Conservation (phyloP, 31 red algal genomes). For the Odonthalia washingtoniensis region DNA sequence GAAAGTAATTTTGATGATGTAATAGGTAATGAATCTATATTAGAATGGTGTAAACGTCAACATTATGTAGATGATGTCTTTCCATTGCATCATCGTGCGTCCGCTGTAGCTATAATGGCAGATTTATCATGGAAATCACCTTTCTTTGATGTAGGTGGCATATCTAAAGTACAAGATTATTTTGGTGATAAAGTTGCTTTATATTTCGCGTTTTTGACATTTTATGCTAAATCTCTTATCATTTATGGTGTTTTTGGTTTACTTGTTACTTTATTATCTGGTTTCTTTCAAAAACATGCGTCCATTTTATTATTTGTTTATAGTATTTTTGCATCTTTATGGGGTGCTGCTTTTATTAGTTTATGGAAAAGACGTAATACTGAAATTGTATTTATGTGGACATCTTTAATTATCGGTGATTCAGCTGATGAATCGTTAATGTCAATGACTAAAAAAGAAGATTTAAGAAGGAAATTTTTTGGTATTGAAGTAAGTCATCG, state of each 20-base stretch:
- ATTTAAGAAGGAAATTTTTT: constrained; percentile 78
- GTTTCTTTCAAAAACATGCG: constrained; percentile 33
- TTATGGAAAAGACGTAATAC: constrained; percentile 85
- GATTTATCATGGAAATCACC: constrained; percentile 50
- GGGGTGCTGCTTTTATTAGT: constrained; percentile 71
- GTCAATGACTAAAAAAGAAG: constrained; percentile 82
- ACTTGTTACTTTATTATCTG: constrained; percentile 24
- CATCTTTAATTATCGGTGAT: constrained; percentile 80
- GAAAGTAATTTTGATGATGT: constrained; percentile 74
- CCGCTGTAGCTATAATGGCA: constrained; percentile 48
- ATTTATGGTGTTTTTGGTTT: constrained; percentile 62
- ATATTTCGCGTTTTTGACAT: constrained; percentile 82
- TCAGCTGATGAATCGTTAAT: constrained; percentile 72
- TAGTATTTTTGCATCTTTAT: constrained; percentile 77
- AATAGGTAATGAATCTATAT: constrained; percentile 75
- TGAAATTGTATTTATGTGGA: constrained; percentile 86
- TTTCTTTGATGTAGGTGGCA: constrained; percentile 60
- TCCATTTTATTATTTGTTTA: constrained; percentile 64
- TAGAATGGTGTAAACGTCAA: constrained; percentile 87
- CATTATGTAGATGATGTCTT: constrained; percentile 88
- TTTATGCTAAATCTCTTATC: constrained; percentile 71
- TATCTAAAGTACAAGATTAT: constrained; percentile 76
- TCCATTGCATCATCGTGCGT: constrained; percentile 72
- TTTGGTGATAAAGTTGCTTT: constrained; percentile 91
- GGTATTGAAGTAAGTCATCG: constrained; percentile 81